Evolutionary conservation across 2,329 filamentous ascomycete genomes (phyloP), one percentile per base, ranked within the genome.

Genomic region (Arthroderma sp.): DNA sequence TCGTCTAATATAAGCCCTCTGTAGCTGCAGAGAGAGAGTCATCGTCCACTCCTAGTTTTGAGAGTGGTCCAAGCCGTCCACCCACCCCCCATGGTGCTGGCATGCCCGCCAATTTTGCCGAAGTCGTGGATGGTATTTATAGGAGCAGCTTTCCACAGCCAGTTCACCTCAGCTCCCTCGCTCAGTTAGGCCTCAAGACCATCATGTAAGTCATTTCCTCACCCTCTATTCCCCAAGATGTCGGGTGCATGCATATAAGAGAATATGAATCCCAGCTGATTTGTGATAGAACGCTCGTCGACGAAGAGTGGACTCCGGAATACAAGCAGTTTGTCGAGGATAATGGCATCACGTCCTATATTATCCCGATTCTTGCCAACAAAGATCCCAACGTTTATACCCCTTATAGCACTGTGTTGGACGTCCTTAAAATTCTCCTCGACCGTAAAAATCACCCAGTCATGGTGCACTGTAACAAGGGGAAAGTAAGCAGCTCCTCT

Each of bases 381-480:
- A 94, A 95, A 64, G 87, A 88, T 41, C 64, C 68, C 28, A 60
- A 69, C 54, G 71, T 81, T 44, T 72, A 73, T 6, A 86, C 86
- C 32, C 75, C 82, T 0, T 59, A 77, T 5, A 63, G 70, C 38
- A 77, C 79, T 28, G 86, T 94, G 73, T 72, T 74, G 50, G 68
- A 75, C 5, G 86, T 89, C 38, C 71, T 94, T 27, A 69, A 75
- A 8, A 67, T 89, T 36, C 74, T 89, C 36, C 70, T 89, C 43
- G 76, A 93, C 56, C 73, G 73, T 40, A 65, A 71, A 31, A 86
- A 93, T 50, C 80, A 91, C 52, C 88, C 88, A 0, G 64, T 95
- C 7, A 71, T 94, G 34, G 75, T 95, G 39, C 88, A 95, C 63
- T 95, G 88, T 72, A 95, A 94, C 59, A 88, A 94, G 54, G 88